phyloP scores from a whole-genome alignment of 2,329 filamentous ascomycete species.

The Ramichloridium luteum region DNA sequence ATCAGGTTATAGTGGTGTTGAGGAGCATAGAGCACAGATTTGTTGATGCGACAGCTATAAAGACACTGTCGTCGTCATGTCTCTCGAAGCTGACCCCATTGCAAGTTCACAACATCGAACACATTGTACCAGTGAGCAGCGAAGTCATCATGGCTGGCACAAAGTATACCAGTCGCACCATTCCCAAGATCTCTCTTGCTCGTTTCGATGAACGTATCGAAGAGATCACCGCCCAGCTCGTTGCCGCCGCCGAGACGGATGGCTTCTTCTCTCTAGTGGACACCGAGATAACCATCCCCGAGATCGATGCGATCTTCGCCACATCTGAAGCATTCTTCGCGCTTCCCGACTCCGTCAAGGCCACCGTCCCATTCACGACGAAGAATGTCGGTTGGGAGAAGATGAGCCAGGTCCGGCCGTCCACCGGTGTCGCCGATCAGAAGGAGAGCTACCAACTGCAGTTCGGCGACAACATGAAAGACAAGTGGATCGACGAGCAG shows the following conservation, averaged over 20 bases:
- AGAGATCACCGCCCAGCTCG: slow-evolving; percentile 40
- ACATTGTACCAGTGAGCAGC: no score
- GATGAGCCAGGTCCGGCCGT: slow-evolving; percentile 45
- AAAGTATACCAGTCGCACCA: slow-evolving; percentile 31
- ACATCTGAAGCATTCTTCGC: slow-evolving; percentile 43
- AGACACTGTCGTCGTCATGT: no score
- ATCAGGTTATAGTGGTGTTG: no score
- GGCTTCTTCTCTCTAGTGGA: slow-evolving; percentile 49
- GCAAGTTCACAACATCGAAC: no score
- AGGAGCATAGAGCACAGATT: no score
- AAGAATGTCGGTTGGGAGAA: slow-evolving; percentile 52
- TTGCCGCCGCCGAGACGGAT: slow-evolving; percentile 43
- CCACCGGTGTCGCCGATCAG: slow-evolving; percentile 45
- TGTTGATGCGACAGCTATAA: no score
- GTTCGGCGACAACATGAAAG: slow-evolving; percentile 43
- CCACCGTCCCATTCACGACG: slow-evolving; percentile 41
- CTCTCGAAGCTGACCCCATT: no score
- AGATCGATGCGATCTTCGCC: slow-evolving; percentile 42
- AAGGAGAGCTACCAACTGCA: slow-evolving; percentile 54
- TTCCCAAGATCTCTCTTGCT: slow-evolving; percentile 42
- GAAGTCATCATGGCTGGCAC: slow-evolving; percentile 18
- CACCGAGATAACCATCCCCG: slow-evolving; percentile 39
- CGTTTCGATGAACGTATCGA: slow-evolving; percentile 43
- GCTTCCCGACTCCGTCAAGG: slow-evolving; percentile 41
- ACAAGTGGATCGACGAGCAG: slow-evolving; percentile 40